A percentile compares a stretch with the other conserved stretches of the same genome.
Conservation (phyloP, 31 red algal species). For the Asparagopsis taxiformis region DNA sequence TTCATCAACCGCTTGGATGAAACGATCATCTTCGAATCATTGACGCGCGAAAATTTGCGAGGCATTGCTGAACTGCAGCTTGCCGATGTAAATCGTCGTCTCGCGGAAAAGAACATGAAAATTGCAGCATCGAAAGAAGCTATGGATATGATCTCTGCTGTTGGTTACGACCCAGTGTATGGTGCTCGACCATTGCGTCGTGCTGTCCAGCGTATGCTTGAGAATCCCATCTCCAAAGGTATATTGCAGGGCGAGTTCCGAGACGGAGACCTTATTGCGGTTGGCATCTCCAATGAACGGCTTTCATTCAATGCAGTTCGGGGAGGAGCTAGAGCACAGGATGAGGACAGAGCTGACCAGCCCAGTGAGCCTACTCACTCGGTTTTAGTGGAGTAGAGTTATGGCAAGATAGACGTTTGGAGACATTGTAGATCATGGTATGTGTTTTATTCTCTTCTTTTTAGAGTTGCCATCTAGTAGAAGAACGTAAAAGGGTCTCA, state of each 20-base stretch:
- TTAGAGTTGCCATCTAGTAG: neutral
- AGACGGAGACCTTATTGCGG: slow-evolving; percentile 43
- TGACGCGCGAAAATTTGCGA: slow-evolving; percentile 68
- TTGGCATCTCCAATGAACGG: slow-evolving; percentile 1
- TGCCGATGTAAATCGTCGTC: slow-evolving; percentile 62
- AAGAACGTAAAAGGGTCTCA: too few relatives aligned
- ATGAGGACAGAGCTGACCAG: neutral
- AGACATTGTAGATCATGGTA: neutral
- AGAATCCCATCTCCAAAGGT: slow-evolving; percentile 70
- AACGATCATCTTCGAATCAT: slow-evolving; percentile 94
- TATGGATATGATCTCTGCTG: slow-evolving; percentile 67
- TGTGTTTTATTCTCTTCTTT: neutral
- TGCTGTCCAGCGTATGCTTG: slow-evolving; percentile 73
- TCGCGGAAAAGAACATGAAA: slow-evolving; percentile 84
- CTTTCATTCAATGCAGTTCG: slow-evolving; percentile 17
- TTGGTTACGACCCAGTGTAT: slow-evolving; percentile 44
- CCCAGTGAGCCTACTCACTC: neutral
- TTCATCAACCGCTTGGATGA: slow-evolving; percentile 99
- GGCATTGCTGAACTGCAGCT: slow-evolving; percentile 88
- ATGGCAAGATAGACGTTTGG: neutral
- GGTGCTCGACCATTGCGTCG: slow-evolving; percentile 59
- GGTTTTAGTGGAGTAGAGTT: slow-evolving; percentile 3
- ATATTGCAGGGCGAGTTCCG: slow-evolving; percentile 67
- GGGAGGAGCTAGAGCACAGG: slow-evolving; percentile 1
- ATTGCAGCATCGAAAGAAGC: slow-evolving; percentile 64